These are phyloP conservation scores for Rubia peregrina DNA, from an alignment of 305 asterid species.

Conservation along the genomic window DNA sequence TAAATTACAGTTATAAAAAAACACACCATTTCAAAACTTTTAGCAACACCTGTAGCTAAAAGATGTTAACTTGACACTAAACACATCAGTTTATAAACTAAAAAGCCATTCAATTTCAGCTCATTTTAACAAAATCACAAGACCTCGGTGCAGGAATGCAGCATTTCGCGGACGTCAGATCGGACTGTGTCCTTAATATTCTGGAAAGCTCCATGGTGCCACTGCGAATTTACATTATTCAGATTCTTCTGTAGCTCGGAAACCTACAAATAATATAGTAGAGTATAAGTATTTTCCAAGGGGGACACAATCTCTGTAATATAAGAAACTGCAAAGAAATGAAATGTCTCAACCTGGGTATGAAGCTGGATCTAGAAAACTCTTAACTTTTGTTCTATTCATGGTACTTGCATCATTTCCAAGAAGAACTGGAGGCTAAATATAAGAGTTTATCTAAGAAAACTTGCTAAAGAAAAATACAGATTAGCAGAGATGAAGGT, in stretches of 20 bases:
- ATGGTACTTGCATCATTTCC: conserved; percentile 96
- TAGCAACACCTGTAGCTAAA: not conserved
- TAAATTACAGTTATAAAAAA: not conserved
- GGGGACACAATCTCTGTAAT: conserved; percentile 10
- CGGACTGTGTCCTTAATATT: conserved; percentile 88
- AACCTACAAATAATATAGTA: conserved; percentile 43
- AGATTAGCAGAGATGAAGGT: conserved; percentile 21
- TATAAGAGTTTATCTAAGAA: conserved; percentile 14
- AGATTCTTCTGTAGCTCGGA: conserved; percentile 72
- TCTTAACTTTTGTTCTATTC: conserved; percentile 70
- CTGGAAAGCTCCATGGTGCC: conserved; percentile 60
- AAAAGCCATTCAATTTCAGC: not conserved
- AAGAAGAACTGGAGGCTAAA: conserved; percentile 55
- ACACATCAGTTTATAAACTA: not conserved
- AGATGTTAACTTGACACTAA: not conserved
- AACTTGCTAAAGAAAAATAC: conserved; percentile 12
- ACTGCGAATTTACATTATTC: conserved; percentile 49
- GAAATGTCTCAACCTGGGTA: conserved; percentile 52
- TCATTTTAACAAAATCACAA: not conserved
- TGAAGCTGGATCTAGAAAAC: conserved; percentile 79
- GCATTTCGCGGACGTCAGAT: conserved; percentile 89
- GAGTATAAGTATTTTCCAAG: conserved; percentile 9
- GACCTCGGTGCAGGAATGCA: conserved; percentile 96
- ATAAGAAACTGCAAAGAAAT: conserved; percentile 18
- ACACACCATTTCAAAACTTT: not conserved